Evolutionary conservation across 768 basidiomycete species (phyloP).

Genomic region (Hygrophorus russula): DNA sequence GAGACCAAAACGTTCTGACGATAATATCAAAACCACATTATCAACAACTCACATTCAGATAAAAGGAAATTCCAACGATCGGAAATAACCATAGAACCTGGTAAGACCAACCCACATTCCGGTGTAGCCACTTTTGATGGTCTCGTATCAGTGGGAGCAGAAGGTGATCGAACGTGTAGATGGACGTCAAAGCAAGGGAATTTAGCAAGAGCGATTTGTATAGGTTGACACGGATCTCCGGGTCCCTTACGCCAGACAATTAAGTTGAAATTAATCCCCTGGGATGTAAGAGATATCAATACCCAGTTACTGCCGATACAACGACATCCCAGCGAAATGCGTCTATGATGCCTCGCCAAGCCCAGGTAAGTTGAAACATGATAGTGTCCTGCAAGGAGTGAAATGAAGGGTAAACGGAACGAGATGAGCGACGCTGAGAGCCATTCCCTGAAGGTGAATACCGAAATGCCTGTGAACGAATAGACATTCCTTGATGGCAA

Average conservation of each 20-base stretch:
- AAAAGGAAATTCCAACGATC: slow-evolving; percentile 63
- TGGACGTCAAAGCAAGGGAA: slow-evolving; percentile 54
- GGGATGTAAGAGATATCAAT: slow-evolving; percentile 7
- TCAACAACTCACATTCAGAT: slow-evolving; percentile 57
- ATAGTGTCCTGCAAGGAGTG: slow-evolving; percentile 51
- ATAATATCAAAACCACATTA: neutral
- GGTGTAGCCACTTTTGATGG: slow-evolving; percentile 55
- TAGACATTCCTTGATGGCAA: neutral
- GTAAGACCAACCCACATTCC: slow-evolving; percentile 68
- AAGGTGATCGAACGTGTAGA: slow-evolving; percentile 67
- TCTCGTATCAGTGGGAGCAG: slow-evolving; percentile 56
- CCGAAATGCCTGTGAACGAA: slow-evolving; percentile 14
- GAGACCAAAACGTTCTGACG: neutral
- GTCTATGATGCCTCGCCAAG: slow-evolving; percentile 51
- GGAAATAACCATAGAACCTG: slow-evolving; percentile 73
- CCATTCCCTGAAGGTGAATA: slow-evolving; percentile 16
- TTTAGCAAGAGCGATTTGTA: slow-evolving; percentile 72
- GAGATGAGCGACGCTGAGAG: slow-evolving; percentile 21
- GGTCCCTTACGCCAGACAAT: slow-evolving; percentile 36
- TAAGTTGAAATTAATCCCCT: neutral
- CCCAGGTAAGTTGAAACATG: slow-evolving; percentile 48
- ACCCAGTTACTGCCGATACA: slow-evolving; percentile 48
- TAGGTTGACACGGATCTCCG: slow-evolving; percentile 63
- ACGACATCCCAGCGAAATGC: slow-evolving; percentile 67
- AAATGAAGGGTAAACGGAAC: slow-evolving; percentile 58